Base-by-base conservation (phyloP, 768 basidiomycete genomes). In the Trametes villosa region DNA sequence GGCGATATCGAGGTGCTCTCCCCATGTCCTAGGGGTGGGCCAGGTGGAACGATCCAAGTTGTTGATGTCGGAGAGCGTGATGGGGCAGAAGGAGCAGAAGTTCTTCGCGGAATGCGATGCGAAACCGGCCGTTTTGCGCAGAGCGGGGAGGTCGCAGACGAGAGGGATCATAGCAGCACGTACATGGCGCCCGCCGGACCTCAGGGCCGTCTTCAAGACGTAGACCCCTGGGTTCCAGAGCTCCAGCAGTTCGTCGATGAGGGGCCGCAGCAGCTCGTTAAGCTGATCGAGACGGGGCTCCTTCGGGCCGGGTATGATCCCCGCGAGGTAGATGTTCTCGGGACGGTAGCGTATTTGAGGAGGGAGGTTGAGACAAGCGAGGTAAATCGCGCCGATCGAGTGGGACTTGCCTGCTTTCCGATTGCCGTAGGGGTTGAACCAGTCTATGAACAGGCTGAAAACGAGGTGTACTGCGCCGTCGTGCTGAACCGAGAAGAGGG, bases 141-240 rank as follows among this genome's bases (percentile, higher is more conserved):
- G 66, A 20, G 72, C 72, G 9, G 72, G 71, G 6, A 78, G 69
- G 55, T 78, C 74, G 17, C 60, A 69, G 18, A 74, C 62, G 6
- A 75, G 57, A 15, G 68, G 62, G 13, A 41, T 45, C 18, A 63
- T 45, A 30, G 62, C 59, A 27, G 62, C 42, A 11, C 57, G 46
- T 17, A 76, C 65, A 2, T 67, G 34, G 3, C 78, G 77, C 46
- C 56, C 12, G 0, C 56, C 53, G 59, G 20, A 48, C 5, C 68
- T 54, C 7, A 31, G 27, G 18, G 51, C 30, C 2, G 38, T 33
- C 6, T 55, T 26, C 11, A 65, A 60, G n/a, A 52, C 18, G 11
- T 44, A 55, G n/a, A 69, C n/a, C 2, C 70, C 65, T 8, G 11
- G 46, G 4, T 57, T 26, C 70, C 68, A 69, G n/a, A 58, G 45